These are phyloP conservation scores for Sparassis latifolia DNA, from an alignment of 1,284 basidiomycete species.

Conservation along the genomic window DNA sequence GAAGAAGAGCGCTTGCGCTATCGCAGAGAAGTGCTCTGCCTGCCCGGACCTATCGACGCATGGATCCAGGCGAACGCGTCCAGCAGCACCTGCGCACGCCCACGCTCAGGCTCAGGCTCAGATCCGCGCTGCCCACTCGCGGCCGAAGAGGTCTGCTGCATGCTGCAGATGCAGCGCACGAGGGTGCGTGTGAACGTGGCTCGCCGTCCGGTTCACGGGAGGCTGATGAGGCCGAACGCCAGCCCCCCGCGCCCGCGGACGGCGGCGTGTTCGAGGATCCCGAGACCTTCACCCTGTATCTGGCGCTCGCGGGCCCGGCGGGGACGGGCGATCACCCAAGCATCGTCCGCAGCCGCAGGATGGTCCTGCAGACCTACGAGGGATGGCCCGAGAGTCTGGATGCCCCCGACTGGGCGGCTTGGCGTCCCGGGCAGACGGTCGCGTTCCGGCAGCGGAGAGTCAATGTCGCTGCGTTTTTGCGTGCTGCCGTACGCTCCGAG, in stretches of 20 bases:
- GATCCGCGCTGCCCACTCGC: constrained; percentile 1
- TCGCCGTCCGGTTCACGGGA: not conserved
- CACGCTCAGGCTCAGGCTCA: not conserved
- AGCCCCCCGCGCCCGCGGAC: not conserved
- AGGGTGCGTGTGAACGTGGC: constrained; percentile 1
- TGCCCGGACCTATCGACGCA: constrained; percentile 11
- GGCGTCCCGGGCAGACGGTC: constrained; percentile 6
- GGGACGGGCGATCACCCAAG: not conserved
- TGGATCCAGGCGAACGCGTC: constrained; percentile 13
- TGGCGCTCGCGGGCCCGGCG: constrained; percentile 8
- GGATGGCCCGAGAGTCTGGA: constrained; percentile 11
- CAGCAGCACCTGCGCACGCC: not conserved
- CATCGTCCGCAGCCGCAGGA: constrained; percentile 1
- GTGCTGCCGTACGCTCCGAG: constrained; percentile 5
- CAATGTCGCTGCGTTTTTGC: constrained; percentile 7
- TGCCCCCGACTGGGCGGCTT: constrained; percentile 13
- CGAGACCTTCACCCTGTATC: constrained; percentile 14
- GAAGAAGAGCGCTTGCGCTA: constrained; percentile 5
- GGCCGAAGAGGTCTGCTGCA: constrained; percentile 1
- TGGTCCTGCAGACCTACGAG: constrained; percentile 13
- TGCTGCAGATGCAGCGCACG: too few relatives aligned
- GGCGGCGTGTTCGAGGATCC: constrained; percentile 8
- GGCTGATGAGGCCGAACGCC: constrained; percentile 9
- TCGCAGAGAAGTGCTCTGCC: constrained; percentile 9
- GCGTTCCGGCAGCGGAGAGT: constrained; percentile 11